Evolutionary conservation across 2,329 filamentous ascomycete species (phyloP), one percentile per base, ranked within the genome.

Genomic region (Colletotrichum godetiae): DNA sequence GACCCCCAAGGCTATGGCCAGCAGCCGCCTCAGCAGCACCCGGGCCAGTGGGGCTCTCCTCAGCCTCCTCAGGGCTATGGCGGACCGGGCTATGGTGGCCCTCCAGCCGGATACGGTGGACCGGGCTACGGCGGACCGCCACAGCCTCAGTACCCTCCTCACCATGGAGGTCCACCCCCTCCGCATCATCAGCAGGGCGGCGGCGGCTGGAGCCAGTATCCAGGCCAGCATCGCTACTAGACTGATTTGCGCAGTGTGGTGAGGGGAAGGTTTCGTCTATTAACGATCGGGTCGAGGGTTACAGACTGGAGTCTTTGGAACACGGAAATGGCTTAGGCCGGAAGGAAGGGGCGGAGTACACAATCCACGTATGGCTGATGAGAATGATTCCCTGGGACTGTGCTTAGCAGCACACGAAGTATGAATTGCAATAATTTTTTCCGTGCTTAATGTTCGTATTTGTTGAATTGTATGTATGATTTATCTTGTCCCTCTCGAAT

Each of bases 181-280:
- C 68, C 68, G 71, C 76, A 77, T 56, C 69, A 77, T 27, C 73
- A 76, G 61, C 74, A 74, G 46, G 55, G 57, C 69, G 77, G 78
- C 10, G 55, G 57, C 71, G 77, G 78, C 11, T 84, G 82, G 82
- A 78, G 77, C 58, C 78, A 82, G 63, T 84, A 84, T 63, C 82
- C 82, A n/a, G 83, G 83, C 15, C 82, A 79, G 56, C 78, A 81
- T n/a, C 82, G 82, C 72, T 82, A 72, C 52, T 72, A 60, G 33
- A 19, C 19, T 33, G 19, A 22, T 57, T 55, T 42, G 22, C 29
- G 31, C 22, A 4, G 15, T 35, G 10, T 35, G 8, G 52, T 11
- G 42, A 42, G 19, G 31, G 19, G 53, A 65, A 12, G 13, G 8
- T 57, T 24, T 24, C 12, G 27, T 27, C 22, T 27, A 13, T 64